These are phyloP conservation scores for Komagataella mondaviorum DNA, from an alignment of 805 yeast species.

Conservation along the genomic window DNA sequence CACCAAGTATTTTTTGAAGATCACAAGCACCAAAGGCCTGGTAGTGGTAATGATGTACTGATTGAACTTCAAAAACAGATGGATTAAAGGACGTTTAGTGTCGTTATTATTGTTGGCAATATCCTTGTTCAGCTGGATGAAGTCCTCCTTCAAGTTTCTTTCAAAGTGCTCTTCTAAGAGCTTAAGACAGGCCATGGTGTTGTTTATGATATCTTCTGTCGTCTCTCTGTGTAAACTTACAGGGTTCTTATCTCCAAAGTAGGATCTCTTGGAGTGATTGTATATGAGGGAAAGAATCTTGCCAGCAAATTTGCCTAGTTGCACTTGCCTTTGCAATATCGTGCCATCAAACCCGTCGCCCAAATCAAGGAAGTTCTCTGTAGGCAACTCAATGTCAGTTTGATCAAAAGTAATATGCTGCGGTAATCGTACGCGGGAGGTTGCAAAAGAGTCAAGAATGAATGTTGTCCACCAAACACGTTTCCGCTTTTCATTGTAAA, in stretches of 20 bases:
- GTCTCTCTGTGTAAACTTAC: not conserved
- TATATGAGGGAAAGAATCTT: conserved; percentile 19
- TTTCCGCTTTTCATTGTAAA: conserved; percentile 18
- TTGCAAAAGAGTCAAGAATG: conserved; percentile 21
- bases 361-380: conserved; percentile 10
- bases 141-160: conserved; percentile 8
- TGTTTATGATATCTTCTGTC: conserved; percentile 9
- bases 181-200: conserved; percentile 8
- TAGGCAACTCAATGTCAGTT: conserved; percentile 16
- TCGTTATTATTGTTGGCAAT: conserved; percentile 3
- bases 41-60: conserved; percentile 21
- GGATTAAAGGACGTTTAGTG: conserved; percentile 10
- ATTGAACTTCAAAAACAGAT: conserved; percentile 19
- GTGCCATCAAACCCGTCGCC: conserved; percentile 18
- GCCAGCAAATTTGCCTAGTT: conserved; percentile 14
- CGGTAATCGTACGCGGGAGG: conserved; percentile 23
- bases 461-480: conserved; percentile 27
- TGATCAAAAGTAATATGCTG: conserved; percentile 19
- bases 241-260: not conserved
- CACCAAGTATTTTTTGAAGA: conserved; percentile 16
- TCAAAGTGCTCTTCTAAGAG: conserved; percentile 13
- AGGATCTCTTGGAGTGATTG: conserved; percentile 13
- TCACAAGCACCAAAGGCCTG: conserved; percentile 20
- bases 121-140: conserved; percentile 9
- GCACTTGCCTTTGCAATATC: conserved; percentile 14